Conservation (phyloP, 176 grass and related monocot genomes). For the Triticum dicoccoides region DNA sequence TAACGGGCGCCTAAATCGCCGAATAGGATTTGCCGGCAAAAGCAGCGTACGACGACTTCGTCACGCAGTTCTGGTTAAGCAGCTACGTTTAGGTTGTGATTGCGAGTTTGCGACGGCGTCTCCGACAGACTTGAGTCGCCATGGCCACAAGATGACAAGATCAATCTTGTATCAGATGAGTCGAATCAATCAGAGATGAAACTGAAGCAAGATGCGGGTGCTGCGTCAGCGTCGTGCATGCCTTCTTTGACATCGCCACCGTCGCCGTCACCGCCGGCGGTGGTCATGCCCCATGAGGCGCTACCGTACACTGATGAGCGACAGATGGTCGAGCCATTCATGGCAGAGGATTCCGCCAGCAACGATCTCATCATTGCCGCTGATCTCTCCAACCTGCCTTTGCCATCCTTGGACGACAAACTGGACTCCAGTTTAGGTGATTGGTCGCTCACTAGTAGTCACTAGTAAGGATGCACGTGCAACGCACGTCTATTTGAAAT, state of each 20-base stretch:
- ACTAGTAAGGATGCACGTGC: too few species aligned
- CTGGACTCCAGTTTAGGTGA: background rate
- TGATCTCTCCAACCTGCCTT: conserved; percentile 17
- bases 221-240: background rate
- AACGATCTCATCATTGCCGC: background rate
- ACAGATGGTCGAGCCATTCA: background rate
- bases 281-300: background rate
- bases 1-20: too few species aligned
- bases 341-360: background rate
- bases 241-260: background rate
- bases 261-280: background rate
- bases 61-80: background rate
- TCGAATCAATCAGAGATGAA: background rate
- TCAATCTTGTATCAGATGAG: background rate
- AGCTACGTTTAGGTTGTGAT: background rate
- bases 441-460: background rate
- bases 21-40: background rate
- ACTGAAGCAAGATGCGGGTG: background rate
- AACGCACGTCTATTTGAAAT: too few species aligned
- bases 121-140: background rate
- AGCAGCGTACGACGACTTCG: conserved; percentile 30
- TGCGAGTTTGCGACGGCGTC: too few species aligned
- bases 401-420: background rate
- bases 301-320: background rate
- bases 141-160: background rate